Evolutionary conservation across 1,284 basidiomycete genomes (phyloP).

Genomic region (Cryptococcus neoformans): DNA sequence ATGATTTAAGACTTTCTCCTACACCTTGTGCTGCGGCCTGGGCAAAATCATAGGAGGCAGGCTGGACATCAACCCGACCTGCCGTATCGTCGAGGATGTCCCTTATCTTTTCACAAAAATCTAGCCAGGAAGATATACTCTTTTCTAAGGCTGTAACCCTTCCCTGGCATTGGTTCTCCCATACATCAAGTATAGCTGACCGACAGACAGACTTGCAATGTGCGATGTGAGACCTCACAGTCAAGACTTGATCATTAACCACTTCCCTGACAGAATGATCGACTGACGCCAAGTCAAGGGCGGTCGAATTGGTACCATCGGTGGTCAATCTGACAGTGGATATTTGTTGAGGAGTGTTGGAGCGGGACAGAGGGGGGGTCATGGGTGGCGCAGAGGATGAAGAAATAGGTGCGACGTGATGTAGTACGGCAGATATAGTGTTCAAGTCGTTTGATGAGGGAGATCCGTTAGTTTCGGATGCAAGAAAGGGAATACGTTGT

Average conservation of each 20-base stretch:
- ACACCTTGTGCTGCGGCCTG: neutral
- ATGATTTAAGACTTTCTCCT: neutral
- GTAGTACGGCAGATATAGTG: neutral
- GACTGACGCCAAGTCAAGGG: constrained; percentile 61
- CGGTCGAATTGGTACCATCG: constrained; percentile 16
- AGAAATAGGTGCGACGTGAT: constrained; percentile 15
- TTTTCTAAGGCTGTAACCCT: too few relatives aligned
- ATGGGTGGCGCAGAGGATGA: constrained; percentile 27
- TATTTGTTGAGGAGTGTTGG: neutral
- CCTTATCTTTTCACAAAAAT: too few relatives aligned
- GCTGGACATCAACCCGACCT: neutral
- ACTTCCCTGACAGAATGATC: constrained; percentile 67
- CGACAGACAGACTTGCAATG: neutral
- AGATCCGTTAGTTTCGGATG: neutral
- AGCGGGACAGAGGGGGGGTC: constrained; percentile 11
- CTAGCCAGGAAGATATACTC: too few relatives aligned
- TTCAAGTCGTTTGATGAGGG: neutral
- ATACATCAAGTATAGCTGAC: neutral
- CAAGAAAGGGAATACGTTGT: constrained; percentile 11
- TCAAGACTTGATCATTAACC: constrained; percentile 64
- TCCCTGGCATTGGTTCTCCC: constrained; percentile 2
- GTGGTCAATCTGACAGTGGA: neutral
- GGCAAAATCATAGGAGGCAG: neutral
- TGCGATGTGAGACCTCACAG: constrained; percentile 45
- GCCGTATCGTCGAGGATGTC: neutral